A percentile compares a stretch with the other conserved stretches of the same genome.
phyloP scores from a whole-genome alignment of 1,284 basidiomycete species.

The Limonomyces culmigenus region DNA sequence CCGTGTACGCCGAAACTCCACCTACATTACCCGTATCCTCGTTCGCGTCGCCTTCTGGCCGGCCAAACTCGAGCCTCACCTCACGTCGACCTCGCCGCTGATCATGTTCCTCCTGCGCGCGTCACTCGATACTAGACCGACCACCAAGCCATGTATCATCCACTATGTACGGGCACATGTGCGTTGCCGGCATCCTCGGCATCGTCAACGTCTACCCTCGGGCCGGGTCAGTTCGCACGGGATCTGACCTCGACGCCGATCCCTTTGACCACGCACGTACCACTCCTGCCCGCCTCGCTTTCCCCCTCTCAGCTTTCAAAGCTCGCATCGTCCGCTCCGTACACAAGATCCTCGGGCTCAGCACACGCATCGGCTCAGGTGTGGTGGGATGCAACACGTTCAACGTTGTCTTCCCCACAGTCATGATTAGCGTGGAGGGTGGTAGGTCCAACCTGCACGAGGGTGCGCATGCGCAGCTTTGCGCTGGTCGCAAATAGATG shows the following conservation, averaged over 20 bases:
- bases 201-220: constrained; percentile 1
- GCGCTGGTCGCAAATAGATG: constrained; percentile 25
- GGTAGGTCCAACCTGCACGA: constrained; percentile 59
- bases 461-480: constrained; percentile 37
- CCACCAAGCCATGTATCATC: too few species aligned
- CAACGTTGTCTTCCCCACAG: constrained; percentile 42
- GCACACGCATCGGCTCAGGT: constrained; percentile 51
- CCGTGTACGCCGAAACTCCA: constrained; percentile 10
- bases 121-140: too few species aligned
- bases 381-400: constrained; percentile 55
- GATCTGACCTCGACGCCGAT: background rate
- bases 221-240: too few species aligned
- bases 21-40: too few species aligned
- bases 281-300: constrained; percentile 43
- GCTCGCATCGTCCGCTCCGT: constrained; percentile 45
- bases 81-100: too few species aligned
- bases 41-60: too few species aligned
- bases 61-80: too few species aligned
- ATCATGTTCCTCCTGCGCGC: too few species aligned
- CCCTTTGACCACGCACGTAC: constrained; percentile 8
- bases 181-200: constrained; percentile 1
- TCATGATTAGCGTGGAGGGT: constrained; percentile 13
- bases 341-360: constrained; percentile 53
- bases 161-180: too few species aligned
- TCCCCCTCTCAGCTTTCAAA: constrained; percentile 31